These are phyloP conservation scores for Aspergillus clavatus DNA, from an alignment of 2,329 filamentous ascomycete genomes.

Conservation along the genomic window DNA sequence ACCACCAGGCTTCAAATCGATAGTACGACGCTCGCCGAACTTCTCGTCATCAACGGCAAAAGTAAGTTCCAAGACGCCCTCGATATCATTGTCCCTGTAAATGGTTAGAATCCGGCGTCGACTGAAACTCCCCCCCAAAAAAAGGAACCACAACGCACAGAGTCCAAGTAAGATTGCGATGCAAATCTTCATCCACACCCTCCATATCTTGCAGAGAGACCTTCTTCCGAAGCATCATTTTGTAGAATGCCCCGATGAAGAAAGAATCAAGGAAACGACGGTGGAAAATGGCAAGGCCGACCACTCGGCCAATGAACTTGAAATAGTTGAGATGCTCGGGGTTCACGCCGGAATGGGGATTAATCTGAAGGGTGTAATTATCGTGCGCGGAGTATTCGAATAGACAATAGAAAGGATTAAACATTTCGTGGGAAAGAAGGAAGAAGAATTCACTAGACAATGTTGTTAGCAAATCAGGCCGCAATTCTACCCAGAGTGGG, in stretches of 20 bases:
- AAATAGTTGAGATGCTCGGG: conserved; percentile 99
- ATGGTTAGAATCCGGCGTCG: conserved; percentile 18
- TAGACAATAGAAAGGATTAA: conserved; percentile 98
- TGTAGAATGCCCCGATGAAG: conserved; percentile 98
- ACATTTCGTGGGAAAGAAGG: conserved; percentile 98
- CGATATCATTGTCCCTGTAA: conserved; percentile 81
- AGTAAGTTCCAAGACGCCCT: conserved; percentile 87
- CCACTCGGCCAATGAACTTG: conserved; percentile 97
- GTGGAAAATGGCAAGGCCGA: conserved; percentile 96
- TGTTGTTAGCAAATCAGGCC: conserved; percentile 22
- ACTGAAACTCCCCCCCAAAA: neutral
- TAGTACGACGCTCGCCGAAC: conserved; percentile 88
- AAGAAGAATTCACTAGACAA: conserved; percentile 91
- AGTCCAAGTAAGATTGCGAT: conserved; percentile 94
- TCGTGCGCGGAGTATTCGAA: conserved; percentile 99
- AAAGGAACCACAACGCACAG: conserved; percentile 48
- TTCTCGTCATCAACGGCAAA: conserved; percentile 97
- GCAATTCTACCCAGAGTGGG: neutral
- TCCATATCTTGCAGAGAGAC: conserved; percentile 95
- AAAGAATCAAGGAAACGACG: conserved; percentile 95
- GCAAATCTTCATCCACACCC: conserved; percentile 96
- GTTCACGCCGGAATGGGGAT: conserved; percentile 98
- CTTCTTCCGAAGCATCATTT: conserved; percentile 96
- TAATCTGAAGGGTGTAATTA: conserved; percentile 99
- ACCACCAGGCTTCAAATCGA: conserved; percentile 87